These are phyloP conservation scores for Saccharomyces hybrid DNA, from an alignment of 1,139 yeast species.

Conservation along the genomic window DNA sequence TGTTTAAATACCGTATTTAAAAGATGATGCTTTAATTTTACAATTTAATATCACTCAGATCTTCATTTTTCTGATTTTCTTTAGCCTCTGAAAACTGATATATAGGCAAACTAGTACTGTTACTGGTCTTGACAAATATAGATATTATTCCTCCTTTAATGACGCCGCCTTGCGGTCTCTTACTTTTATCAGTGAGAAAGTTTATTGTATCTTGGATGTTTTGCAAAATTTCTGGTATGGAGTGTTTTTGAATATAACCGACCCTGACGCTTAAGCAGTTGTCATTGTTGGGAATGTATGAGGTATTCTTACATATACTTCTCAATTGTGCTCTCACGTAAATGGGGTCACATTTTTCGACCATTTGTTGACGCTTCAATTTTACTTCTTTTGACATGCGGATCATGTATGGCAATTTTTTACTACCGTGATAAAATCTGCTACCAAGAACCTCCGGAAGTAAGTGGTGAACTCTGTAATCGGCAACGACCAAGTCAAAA, in stretches of 20 bases:
- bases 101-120: slow-evolving; percentile 52
- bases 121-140: slow-evolving; percentile 53
- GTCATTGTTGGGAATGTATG: slow-evolving; percentile 50
- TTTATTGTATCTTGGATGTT: slow-evolving; percentile 51
- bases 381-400: slow-evolving; percentile 53
- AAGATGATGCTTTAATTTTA: background rate
- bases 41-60: background rate
- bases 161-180: slow-evolving; percentile 54
- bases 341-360: slow-evolving; percentile 41
- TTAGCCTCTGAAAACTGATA: slow-evolving; percentile 11
- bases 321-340: slow-evolving; percentile 55
- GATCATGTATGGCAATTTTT: slow-evolving; percentile 52
- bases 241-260: slow-evolving; percentile 45
- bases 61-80: background rate
- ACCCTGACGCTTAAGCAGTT: slow-evolving; percentile 39
- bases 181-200: slow-evolving; percentile 43
- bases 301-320: slow-evolving; percentile 54
- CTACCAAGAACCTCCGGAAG: slow-evolving; percentile 51
- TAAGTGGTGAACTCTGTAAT: slow-evolving; percentile 53
- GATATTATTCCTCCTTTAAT: slow-evolving; percentile 42
- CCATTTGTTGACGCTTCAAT: slow-evolving; percentile 26
- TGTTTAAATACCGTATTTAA: background rate
- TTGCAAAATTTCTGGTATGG: slow-evolving; percentile 37
- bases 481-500: slow-evolving; percentile 61
- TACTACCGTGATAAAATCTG: slow-evolving; percentile 50